Evolutionary conservation across 108 stramenopile genomes (phyloP), one percentile per base, ranked within the genome.

Genomic region (Nitzschia inconspicua): DNA sequence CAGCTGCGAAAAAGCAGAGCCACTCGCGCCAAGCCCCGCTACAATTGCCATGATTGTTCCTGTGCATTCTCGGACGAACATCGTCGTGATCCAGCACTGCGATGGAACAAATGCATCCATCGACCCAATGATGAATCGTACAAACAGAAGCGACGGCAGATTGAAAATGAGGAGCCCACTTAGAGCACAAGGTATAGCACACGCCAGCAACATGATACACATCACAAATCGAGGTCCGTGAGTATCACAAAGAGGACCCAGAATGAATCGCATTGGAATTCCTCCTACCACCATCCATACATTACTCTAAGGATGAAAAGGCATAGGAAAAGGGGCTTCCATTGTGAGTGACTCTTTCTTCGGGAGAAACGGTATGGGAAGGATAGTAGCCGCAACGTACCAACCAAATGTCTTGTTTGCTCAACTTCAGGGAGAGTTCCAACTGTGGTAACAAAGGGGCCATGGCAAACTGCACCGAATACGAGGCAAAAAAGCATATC

Each of bases 381-480:
- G 13, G 13, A 10, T 13, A 37, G 36, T 37, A 37, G 13, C 13
- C 36, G 36, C 36, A 37, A 10, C 13, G 69, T n/a, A n/a, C n/a
- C n/a, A n/a, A 75, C 80, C 82, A 85, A 34, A 91, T 60, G 29
- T 91, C 63, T 49, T 72, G 43, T 51, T 72, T 76, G 58, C 60
- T 59, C 26, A 93, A 50, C 13, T 49, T 67, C 4, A 91, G 10
- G 10, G 71, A 71, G 30, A 39, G 65, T 53, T 68, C 54, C 14
- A 93, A 63, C 44, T 85, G 82, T 1, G 84, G 66, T 25, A 93
- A 29, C 23, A 94, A 72, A 14, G 87, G 93, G 10, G 93, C 86
- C 66, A 89, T 79, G 46, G 85, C 75, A 72, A 91, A 93, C 82
- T 87, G 88, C 41, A 71, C 58, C 68, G 84, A 79, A 71, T 85